Conservation (phyloP, 116 monocot genomes). For the Posidonia oceanica region DNA sequence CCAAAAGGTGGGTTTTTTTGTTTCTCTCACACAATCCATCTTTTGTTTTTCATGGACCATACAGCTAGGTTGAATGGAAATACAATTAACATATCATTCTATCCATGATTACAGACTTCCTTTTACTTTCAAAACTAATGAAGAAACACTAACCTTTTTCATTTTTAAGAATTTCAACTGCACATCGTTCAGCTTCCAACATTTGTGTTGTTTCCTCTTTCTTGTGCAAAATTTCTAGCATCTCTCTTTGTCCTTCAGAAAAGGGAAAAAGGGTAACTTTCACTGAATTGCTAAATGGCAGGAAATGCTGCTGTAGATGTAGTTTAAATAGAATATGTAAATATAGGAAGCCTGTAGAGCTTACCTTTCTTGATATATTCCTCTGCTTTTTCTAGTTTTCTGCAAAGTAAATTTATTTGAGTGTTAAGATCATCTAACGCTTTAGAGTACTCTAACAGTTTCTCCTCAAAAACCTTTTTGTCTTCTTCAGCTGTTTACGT, state of each 20-base stretch:
- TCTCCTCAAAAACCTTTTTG: constrained; percentile 70
- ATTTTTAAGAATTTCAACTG: constrained; percentile 30
- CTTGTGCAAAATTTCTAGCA: constrained; percentile 42
- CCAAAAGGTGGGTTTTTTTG: too few species aligned
- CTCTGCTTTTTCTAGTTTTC: constrained; percentile 49
- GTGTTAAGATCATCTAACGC: constrained; percentile 51
- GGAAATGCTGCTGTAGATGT: background rate
- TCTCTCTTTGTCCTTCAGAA: constrained; percentile 48
- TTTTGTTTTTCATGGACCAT: too few species aligned
- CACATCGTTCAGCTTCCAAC: constrained; percentile 27
- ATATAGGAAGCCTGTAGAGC: background rate
- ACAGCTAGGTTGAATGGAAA: background rate
- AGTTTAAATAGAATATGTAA: background rate
- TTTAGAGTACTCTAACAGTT: constrained; percentile 44
- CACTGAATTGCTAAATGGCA: background rate
- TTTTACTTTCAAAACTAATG: background rate
- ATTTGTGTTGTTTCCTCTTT: constrained; percentile 51
- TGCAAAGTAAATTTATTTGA: constrained; percentile 38
- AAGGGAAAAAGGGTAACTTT: background rate
- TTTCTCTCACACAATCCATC: too few species aligned
- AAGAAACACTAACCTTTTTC: constrained; percentile 46
- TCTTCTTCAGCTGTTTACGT: constrained; percentile 69
- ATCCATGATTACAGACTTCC: background rate
- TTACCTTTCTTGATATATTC: constrained; percentile 48
- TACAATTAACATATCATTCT: background rate